Conservation (phyloP, 202 grass and related monocot genomes). For the Setaria viridis region DNA sequence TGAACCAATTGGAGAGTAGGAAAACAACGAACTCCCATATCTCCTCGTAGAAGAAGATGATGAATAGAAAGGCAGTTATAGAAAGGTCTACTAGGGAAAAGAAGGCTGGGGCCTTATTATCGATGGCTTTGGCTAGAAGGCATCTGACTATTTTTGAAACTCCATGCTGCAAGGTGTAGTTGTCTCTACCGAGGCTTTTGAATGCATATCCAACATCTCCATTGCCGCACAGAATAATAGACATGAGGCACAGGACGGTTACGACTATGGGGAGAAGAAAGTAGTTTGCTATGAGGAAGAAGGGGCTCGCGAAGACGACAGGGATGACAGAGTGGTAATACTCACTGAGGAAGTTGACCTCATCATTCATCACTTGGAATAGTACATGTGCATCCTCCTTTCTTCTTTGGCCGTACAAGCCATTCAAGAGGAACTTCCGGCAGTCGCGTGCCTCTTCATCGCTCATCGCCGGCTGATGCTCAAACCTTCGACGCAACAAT, state of each 20-base stretch:
- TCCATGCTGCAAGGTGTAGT: neutral
- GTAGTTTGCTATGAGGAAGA: slow-evolving; percentile 37
- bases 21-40: slow-evolving; percentile 4
- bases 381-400: neutral
- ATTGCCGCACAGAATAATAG: neutral
- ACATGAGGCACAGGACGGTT: neutral
- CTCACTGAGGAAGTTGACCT: slow-evolving; percentile 28
- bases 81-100: neutral
- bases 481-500: slow-evolving; percentile 33
- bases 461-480: neutral
- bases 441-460: neutral
- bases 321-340: slow-evolving; percentile 25
- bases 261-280: neutral
- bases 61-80: neutral
- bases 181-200: neutral
- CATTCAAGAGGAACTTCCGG: slow-evolving; percentile 19
- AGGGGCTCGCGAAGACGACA: slow-evolving; percentile 10
- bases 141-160: neutral
- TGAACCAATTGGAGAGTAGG: slow-evolving; percentile 30
- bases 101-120: neutral
- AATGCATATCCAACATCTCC: neutral
- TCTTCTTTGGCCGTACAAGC: neutral
- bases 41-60: slow-evolving; percentile 18
- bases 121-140: neutral
- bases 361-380: slow-evolving; percentile 27